Base-by-base conservation (phyloP, 2,329 filamentous ascomycete species). In the Gnomoniopsis smithogilvyi region DNA sequence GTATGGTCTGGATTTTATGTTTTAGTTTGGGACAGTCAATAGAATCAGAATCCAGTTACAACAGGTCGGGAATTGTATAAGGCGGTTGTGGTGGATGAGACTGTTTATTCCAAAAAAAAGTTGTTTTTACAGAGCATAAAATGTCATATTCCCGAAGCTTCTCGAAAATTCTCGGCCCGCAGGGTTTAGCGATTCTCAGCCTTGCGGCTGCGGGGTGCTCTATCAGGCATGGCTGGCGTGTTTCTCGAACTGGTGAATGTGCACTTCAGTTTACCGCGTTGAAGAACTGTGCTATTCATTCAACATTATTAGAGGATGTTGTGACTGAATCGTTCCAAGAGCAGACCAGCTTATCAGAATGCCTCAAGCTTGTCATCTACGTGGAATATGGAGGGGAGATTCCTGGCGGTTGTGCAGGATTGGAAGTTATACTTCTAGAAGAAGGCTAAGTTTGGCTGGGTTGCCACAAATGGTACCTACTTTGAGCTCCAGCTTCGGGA, bases 141-240 rank as follows among this genome's bases (percentile, higher is more conserved):
- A 26, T 67, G 57, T 59, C 63, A 46, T 38, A 58, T 69, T 65
- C 66, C 65, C 66, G 69, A 72, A 71, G 55, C 50, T 72, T 74
- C 72, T 69, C 22, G 71, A 73, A 72, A 63, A 59, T 73, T 73
- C 72, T 61, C 64, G 68, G 52, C 64, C 66, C 14, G 56, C 64
- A 3, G 3, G 63, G 68, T 51, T 62, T 71, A 71, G 68, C 67
- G 62, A 54, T 43, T 38, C 11, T 45, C 45, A 54, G 54, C 54
- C 54, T 56, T 51, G 54, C 46, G 10, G 46, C 21, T 15, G 41
- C 4, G 38, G 15, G 24, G 38, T 24, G 17, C 36, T 14, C 3
- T 34, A 30, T 51, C 33, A 6, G 14, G 12, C 38, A 15, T 15
- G 38, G 14, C n/a, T n/a, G n/a, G n/a, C n/a, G n/a, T n/a, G n/a